phyloP scores from a whole-genome alignment of 2,329 filamentous ascomycete genomes.

The Boeremia lycopersici region DNA sequence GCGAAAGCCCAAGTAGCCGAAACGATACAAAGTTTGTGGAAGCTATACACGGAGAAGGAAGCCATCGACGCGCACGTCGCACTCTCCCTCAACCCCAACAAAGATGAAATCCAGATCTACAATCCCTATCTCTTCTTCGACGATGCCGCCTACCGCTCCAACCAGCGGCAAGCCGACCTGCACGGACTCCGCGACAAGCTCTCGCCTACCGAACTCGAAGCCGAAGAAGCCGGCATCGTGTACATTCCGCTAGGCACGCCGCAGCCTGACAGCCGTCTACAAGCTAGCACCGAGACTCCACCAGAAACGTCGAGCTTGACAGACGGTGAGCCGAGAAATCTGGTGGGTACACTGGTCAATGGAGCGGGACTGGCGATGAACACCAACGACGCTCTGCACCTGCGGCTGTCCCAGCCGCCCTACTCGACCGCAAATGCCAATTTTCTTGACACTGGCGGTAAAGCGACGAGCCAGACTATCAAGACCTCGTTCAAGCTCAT shows the following conservation, averaged over 20 bases:
- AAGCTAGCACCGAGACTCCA: constrained; percentile 5
- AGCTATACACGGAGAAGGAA: constrained; percentile 68
- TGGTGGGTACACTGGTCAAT: constrained; percentile 84
- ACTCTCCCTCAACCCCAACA: constrained; percentile 49
- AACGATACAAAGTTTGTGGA: constrained; percentile 61
- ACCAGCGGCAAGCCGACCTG: constrained; percentile 65
- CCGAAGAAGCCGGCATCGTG: constrained; percentile 75
- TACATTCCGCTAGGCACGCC: constrained; percentile 66
- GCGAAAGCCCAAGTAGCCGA: constrained; percentile 54
- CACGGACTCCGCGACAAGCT: constrained; percentile 62
- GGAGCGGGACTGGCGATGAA: constrained; percentile 92
- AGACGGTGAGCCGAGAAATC: constrained; percentile 51
- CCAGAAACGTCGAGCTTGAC: constrained; percentile 6
- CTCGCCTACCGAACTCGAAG: constrained; percentile 62
- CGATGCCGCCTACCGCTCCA: constrained; percentile 69
- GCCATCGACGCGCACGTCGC: constrained; percentile 64
- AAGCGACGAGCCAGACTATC: constrained; percentile 83
- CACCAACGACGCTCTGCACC: constrained; percentile 77
- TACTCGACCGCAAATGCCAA: constrained; percentile 70
- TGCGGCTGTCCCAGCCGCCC: constrained; percentile 60
- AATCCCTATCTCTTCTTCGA: constrained; percentile 69
- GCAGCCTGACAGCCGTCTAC: constrained; percentile 8
- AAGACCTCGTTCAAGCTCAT: constrained; percentile 77
- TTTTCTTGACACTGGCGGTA: constrained; percentile 88
- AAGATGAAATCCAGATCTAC: constrained; percentile 56